Evolutionary conservation across 192 early-diverging fungal species (phyloP).

Genomic region (Coemansia sp.): DNA sequence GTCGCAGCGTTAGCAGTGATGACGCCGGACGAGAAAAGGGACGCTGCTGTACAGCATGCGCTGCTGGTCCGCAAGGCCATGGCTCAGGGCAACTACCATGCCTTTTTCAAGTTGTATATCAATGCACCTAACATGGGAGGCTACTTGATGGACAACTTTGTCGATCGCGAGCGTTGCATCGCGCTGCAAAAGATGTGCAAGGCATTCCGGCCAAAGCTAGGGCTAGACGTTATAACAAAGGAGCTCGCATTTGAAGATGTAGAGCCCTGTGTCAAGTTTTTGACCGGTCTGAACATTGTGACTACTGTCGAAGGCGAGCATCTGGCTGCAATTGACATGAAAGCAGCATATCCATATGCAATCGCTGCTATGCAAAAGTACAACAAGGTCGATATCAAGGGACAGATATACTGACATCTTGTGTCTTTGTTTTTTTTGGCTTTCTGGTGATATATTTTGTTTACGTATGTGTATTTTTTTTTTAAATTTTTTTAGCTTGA

Average conservation of each 20-base stretch:
- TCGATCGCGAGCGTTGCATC: constrained; percentile 79
- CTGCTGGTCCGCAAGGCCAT: constrained; percentile 79
- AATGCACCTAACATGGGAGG: constrained; percentile 81
- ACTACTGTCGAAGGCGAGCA: constrained; percentile 29
- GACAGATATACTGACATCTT: constrained; percentile 59
- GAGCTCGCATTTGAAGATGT: constrained; percentile 68
- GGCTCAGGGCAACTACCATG: constrained; percentile 81
- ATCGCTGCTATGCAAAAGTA: constrained; percentile 61
- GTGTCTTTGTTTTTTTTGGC: background rate
- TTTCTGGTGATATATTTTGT: background rate
- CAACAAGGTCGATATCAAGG: constrained; percentile 76
- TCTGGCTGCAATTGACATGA: constrained; percentile 57
- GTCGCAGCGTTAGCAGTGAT: constrained; percentile 74
- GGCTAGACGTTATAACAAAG: constrained; percentile 54
- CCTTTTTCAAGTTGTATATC: constrained; percentile 78
- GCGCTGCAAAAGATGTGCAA: constrained; percentile 75
- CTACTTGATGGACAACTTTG: constrained; percentile 92
- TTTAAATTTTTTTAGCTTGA: background rate
- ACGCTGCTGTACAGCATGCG: constrained; percentile 74
- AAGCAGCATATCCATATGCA: constrained; percentile 54
- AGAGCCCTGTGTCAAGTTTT: constrained; percentile 56
- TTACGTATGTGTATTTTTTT: background rate
- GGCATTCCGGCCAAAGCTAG: constrained; percentile 59
- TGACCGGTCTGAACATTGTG: constrained; percentile 46
- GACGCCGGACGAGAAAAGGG: constrained; percentile 63